Evolutionary conservation across 1,284 basidiomycete species (phyloP), one percentile per base, ranked within the genome.

Genomic region (Afroboletus lepidellus): DNA sequence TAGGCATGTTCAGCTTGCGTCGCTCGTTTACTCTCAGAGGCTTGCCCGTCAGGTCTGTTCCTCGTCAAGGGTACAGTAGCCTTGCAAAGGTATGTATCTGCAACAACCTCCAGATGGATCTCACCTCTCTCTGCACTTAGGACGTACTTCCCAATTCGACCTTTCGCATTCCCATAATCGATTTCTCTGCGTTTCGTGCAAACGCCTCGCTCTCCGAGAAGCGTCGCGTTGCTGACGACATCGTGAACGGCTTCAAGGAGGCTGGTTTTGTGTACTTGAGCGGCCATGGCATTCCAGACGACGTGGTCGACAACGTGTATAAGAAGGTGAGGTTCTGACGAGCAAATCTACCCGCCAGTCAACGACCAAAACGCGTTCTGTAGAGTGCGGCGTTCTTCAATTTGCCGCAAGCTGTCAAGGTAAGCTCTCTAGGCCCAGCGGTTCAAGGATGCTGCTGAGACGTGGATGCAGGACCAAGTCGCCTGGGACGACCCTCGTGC

Each of bases 401-500:
- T 27, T 69, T 92, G 49, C 81, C 89, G 2, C 63, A 71, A 39
- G 80, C 84, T 51, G 69, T 73, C 50, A 93, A 93, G 75, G 83
- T 81, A 48, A 33, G 65, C 33, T 18, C 21, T 34, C 41, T 39
- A 27, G 24, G 23, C 15, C 37, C 7, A 18, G 6, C 20, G 15
- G 25, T 20, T 5, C n/a, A 20, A 34, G 24, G n/a, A 9, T 27
- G 9, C 11, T 25, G 51, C 57, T 43, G 37, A 54, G 32, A 30
- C 21, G n/a, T 7, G 20, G 33, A 24, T 44, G 18, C 57, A 86
- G 83, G 71, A 73, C 41, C 74, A 75, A 57, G 75, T 90, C 8
- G 81, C 83, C 50, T 91, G 89, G 88, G 83, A 87, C 55, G 87
- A 91, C 64, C 90, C 91, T 48, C 83, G 87, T 37, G 80, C 87